Percentiles rank a stretch among this genome's conserved stretches.
Conservation (phyloP, 495 filamentous ascomycete species). For the Cercophora samala region DNA sequence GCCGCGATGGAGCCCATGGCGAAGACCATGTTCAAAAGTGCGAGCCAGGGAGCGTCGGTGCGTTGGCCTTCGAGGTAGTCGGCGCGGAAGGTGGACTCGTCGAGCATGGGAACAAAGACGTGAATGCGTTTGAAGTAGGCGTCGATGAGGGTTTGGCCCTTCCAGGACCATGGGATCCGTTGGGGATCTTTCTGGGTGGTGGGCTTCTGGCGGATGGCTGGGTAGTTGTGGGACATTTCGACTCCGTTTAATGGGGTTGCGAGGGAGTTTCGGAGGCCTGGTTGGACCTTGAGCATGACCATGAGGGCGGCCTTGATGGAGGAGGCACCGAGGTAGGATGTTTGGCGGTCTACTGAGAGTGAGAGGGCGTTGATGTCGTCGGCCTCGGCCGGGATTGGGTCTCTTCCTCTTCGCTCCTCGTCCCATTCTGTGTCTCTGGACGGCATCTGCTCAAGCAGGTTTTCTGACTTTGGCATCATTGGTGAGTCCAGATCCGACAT, state of each 20-base stretch:
- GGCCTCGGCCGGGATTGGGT: constrained; percentile 63
- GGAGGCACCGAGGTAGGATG: constrained; percentile 77
- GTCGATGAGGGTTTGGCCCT: constrained; percentile 63
- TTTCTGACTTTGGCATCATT: constrained; percentile 41
- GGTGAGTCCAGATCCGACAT: constrained; percentile 45
- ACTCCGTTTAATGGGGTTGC: constrained; percentile 48
- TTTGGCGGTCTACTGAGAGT: constrained; percentile 65
- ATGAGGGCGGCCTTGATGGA: constrained; percentile 78
- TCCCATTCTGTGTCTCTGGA: constrained; percentile 56
- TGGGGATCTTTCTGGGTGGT: constrained; percentile 48
- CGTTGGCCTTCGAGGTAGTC: constrained; percentile 66
- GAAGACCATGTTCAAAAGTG: constrained; percentile 75
- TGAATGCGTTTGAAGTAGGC: constrained; percentile 77
- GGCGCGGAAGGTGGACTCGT: constrained; percentile 69
- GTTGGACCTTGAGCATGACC: constrained; percentile 75
- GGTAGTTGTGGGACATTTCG: constrained; percentile 47
- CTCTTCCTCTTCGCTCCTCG: constrained; percentile 52
- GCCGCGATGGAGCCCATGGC: constrained; percentile 73
- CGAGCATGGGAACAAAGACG: constrained; percentile 70
- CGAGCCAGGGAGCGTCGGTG: constrained; percentile 70
- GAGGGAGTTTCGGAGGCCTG: constrained; percentile 58
- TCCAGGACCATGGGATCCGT: constrained; percentile 55
- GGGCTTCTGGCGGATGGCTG: constrained; percentile 47
- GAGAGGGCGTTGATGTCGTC: constrained; percentile 81
- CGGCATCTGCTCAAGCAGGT: constrained; percentile 55